Conservation (phyloP, 768 basidiomycete genomes). For the Boletus bicolor region DNA sequence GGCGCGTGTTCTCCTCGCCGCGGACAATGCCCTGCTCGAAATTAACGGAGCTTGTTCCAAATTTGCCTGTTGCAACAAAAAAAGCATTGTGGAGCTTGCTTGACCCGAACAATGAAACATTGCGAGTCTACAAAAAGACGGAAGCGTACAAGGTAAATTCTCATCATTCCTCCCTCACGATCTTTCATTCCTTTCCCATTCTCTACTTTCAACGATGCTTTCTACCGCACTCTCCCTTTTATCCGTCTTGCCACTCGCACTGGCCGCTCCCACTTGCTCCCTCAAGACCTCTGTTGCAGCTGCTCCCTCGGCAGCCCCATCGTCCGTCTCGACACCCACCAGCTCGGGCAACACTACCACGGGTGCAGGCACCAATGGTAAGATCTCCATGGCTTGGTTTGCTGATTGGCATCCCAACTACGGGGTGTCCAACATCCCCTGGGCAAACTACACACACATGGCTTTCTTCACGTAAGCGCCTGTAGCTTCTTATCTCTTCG, state of each 20-base stretch:
- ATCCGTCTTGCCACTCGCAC: constrained; percentile 20
- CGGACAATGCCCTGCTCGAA: neutral
- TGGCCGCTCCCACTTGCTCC: constrained; percentile 30
- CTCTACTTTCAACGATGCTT: constrained; percentile 18
- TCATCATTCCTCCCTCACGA: constrained; percentile 7
- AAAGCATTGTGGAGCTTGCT: neutral
- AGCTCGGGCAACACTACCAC: constrained; percentile 16
- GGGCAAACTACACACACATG: constrained; percentile 65
- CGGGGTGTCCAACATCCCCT: constrained; percentile 52
- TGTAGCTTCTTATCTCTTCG: neutral
- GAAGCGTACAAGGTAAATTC: neutral
- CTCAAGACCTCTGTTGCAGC: constrained; percentile 8
- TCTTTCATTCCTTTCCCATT: constrained; percentile 13
- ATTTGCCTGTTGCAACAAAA: constrained; percentile 5
- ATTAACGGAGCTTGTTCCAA: constrained; percentile 2
- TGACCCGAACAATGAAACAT: constrained; percentile 7
- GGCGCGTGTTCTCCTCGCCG: neutral
- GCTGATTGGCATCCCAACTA: constrained; percentile 60
- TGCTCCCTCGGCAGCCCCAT: constrained; percentile 1
- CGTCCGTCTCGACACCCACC: neutral
- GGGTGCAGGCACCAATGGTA: constrained; percentile 24
- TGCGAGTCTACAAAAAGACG: constrained; percentile 13
- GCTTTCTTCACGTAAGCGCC: constrained; percentile 56
- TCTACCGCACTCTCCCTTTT: constrained; percentile 21
- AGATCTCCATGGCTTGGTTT: constrained; percentile 62